These are phyloP conservation scores for Pulveroboletus frians DNA, from an alignment of 768 basidiomycete genomes.

Conservation along the genomic window DNA sequence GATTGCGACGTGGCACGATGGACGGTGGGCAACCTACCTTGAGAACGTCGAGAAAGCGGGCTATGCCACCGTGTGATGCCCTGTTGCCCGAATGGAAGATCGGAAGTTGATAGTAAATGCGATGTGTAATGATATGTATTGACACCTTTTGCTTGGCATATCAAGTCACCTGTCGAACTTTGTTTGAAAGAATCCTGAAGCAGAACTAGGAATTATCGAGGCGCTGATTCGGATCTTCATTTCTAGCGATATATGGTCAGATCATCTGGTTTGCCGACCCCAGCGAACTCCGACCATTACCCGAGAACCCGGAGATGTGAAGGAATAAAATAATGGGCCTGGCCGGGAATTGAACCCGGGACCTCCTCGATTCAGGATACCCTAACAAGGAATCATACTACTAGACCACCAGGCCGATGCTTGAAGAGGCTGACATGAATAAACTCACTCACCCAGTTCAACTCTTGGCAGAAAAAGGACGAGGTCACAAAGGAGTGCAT, in stretches of 20 bases:
- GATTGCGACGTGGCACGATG: conserved; percentile 34
- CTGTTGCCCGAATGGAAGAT: not conserved
- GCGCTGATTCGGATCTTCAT: not conserved
- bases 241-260: not conserved
- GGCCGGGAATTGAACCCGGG: conserved; percentile 57
- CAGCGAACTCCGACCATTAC: conserved; percentile 4
- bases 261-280: not conserved
- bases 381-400: conserved; percentile 66
- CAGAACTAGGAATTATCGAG: not conserved
- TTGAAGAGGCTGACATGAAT: fast-evolving
- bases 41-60: conserved; percentile 25
- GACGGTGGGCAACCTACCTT: conserved; percentile 35
- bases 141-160: not conserved
- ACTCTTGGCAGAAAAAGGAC: not conserved
- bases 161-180: not conserved
- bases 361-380: conserved; percentile 45
- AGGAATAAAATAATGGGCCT: conserved; percentile 33
- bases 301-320: not conserved
- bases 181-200: not conserved
- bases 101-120: not conserved
- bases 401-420: conserved; percentile 53
- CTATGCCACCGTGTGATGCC: conserved; percentile 24
- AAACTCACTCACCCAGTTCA: not conserved
- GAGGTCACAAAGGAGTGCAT: not conserved
- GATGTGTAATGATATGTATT: not conserved